Percentiles rank a stretch among this genome's conserved stretches.
Evolutionary conservation across 2,329 filamentous ascomycete genomes (phyloP).

Genomic region (Boeremia exigua): DNA sequence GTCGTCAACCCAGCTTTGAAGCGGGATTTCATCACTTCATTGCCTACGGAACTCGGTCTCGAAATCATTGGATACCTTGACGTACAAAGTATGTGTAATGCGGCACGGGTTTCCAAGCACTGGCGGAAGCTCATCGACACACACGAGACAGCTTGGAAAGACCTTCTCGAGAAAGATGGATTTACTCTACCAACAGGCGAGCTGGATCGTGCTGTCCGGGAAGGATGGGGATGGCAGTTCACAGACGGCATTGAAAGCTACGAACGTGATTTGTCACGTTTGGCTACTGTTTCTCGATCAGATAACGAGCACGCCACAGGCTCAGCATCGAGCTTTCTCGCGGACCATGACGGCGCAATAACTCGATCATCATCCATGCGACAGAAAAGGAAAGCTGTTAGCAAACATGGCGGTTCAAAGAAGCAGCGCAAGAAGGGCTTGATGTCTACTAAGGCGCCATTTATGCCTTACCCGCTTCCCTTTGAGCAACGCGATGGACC

Average conservation of each 20-base stretch:
- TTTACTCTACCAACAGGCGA: slow-evolving; percentile 81
- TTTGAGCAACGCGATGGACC: slow-evolving; percentile 74
- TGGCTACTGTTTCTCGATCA: slow-evolving; percentile 43
- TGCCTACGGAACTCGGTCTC: slow-evolving; percentile 85
- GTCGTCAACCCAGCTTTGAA: slow-evolving; percentile 93
- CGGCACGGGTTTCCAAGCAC: slow-evolving; percentile 90
- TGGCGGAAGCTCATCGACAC: slow-evolving; percentile 92
- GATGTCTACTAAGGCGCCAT: slow-evolving; percentile 50
- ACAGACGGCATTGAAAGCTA: slow-evolving; percentile 75
- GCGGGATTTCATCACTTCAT: slow-evolving; percentile 84
- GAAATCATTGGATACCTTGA: slow-evolving; percentile 89
- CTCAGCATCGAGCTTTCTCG: slow-evolving; percentile 26
- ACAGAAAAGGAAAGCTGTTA: slow-evolving; percentile 49
- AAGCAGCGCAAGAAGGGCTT: slow-evolving; percentile 63
- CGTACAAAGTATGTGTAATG: slow-evolving; percentile 82
- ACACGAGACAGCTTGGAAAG: slow-evolving; percentile 96
- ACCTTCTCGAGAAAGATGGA: slow-evolving; percentile 83
- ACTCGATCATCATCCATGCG: slow-evolving; percentile 42
- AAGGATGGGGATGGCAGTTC: slow-evolving; percentile 98
- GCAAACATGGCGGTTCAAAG: slow-evolving; percentile 54
- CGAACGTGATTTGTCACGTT: slow-evolving; percentile 79
- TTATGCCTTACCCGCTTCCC: slow-evolving; percentile 55
- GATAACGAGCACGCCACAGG: slow-evolving; percentile 45
- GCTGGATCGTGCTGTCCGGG: slow-evolving; percentile 80
- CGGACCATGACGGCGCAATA: slow-evolving; percentile 37